Evolutionary conservation across 495 filamentous ascomycete genomes (phyloP).

Genomic region (Viridothelium virens): DNA sequence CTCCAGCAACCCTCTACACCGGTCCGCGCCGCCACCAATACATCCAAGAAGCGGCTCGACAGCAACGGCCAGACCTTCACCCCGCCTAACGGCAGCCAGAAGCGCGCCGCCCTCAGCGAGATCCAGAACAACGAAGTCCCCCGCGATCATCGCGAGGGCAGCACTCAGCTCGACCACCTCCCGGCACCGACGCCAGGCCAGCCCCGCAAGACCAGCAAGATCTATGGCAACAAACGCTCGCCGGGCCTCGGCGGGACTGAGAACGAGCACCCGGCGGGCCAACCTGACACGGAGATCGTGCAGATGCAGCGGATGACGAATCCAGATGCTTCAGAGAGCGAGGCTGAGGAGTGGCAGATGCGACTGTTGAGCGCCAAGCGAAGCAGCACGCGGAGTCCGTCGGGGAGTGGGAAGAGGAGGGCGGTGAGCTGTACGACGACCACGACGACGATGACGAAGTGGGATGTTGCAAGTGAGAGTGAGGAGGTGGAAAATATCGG

Average conservation of each 20-base stretch:
- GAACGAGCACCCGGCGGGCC: slow-evolving; percentile 34
- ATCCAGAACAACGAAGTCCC: slow-evolving; percentile 65
- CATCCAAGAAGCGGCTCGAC: slow-evolving; percentile 42
- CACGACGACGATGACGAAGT: slow-evolving; percentile 49
- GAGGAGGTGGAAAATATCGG: slow-evolving; percentile 49
- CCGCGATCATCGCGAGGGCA: neutral
- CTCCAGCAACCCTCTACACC: slow-evolving; percentile 68
- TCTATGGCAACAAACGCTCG: slow-evolving; percentile 40
- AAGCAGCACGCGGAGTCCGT: slow-evolving; percentile 47
- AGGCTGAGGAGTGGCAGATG: slow-evolving; percentile 62
- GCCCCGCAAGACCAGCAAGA: slow-evolving; percentile 74
- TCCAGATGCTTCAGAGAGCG: slow-evolving; percentile 54
- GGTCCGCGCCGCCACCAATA: slow-evolving; percentile 50
- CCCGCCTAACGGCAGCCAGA: slow-evolving; percentile 62
- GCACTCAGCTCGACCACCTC: slow-evolving; percentile 52
- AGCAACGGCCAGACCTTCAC: slow-evolving; percentile 64
- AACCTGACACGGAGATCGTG: slow-evolving; percentile 40
- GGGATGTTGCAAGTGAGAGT: slow-evolving; percentile 32
- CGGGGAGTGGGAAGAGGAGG: slow-evolving; percentile 40
- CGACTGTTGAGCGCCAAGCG: slow-evolving; percentile 50
- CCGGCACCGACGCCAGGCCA: slow-evolving; percentile 95
- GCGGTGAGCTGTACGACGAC: slow-evolving; percentile 55
- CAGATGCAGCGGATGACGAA: slow-evolving; percentile 43
- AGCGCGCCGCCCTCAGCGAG: slow-evolving; percentile 79
- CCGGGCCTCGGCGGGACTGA: slow-evolving; percentile 36